phyloP scores from a whole-genome alignment of 257 asterid genomes.

The Jaltomata sinuosa region DNA sequence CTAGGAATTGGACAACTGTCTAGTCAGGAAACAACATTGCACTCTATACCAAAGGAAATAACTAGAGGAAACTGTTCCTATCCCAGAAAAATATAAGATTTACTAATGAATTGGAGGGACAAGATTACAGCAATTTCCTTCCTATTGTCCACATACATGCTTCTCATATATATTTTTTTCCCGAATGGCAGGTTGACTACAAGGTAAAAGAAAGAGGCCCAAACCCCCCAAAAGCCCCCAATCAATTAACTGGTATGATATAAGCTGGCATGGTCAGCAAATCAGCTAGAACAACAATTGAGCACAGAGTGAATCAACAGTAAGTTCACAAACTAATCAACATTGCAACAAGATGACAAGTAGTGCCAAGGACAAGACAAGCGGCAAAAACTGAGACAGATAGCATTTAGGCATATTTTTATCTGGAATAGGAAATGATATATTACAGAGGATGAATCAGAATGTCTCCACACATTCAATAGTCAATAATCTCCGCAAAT shows the following conservation, averaged over 20 bases:
- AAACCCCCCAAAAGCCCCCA: not conserved
- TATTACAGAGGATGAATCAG: not conserved
- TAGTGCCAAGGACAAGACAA: not conserved
- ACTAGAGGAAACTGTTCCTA: not conserved
- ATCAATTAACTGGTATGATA: not conserved
- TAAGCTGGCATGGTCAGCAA: not conserved
- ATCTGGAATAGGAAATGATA: not conserved
- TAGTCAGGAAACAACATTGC: not conserved
- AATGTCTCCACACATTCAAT: not conserved
- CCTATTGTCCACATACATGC: not conserved
- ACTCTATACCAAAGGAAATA: not conserved
- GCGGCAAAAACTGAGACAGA: not conserved
- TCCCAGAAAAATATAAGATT: not conserved
- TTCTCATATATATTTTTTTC: not conserved
- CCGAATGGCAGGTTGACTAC: not conserved
- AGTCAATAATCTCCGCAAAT: not conserved
- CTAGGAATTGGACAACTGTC: not conserved
- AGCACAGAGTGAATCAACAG: not conserved
- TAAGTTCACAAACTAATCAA: not conserved
- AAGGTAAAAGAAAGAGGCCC: not conserved
- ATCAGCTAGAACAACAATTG: not conserved
- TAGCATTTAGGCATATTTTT: not conserved
- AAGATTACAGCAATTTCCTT: not conserved
- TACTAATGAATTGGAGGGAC: not conserved
- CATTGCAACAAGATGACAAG: not conserved